Conservation (phyloP, 2,329 filamentous ascomycete genomes). For the Aspergillus eucalypticola region DNA sequence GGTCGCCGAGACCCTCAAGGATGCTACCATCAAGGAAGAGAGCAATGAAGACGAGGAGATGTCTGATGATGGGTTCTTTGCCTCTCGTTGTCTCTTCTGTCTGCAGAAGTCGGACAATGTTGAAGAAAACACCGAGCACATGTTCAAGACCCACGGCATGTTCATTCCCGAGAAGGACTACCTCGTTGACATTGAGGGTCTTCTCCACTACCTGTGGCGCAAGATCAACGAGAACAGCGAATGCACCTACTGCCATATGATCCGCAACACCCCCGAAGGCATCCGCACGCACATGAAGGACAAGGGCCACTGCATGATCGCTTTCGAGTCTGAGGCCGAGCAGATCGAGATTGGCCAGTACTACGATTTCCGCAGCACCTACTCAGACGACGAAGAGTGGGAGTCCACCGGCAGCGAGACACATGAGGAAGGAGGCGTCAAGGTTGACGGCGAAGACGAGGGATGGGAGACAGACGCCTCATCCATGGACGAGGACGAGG, state of each 20-base stretch:
- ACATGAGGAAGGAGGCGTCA: slow-evolving; percentile 61
- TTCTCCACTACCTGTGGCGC: slow-evolving; percentile 74
- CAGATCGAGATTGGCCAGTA: slow-evolving; percentile 93
- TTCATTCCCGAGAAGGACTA: slow-evolving; percentile 91
- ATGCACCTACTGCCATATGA: slow-evolving; percentile 84
- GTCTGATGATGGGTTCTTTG: slow-evolving; percentile 49
- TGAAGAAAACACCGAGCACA: slow-evolving; percentile 78
- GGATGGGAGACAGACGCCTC: slow-evolving; percentile 98
- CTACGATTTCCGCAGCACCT: slow-evolving; percentile 95
- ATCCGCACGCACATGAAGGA: slow-evolving; percentile 97
- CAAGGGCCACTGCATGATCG: slow-evolving; percentile 95
- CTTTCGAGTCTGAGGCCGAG: slow-evolving; percentile 82
- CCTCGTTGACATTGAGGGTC: slow-evolving; percentile 76
- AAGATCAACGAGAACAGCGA: slow-evolving; percentile 79
- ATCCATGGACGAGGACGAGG: slow-evolving; percentile 81
- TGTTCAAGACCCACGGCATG: slow-evolving; percentile 91
- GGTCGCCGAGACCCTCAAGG: slow-evolving; percentile 75
- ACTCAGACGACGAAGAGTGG: slow-evolving; percentile 74
- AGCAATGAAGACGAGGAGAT: slow-evolving; percentile 44
- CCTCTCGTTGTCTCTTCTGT: slow-evolving; percentile 79
- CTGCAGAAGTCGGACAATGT: slow-evolving; percentile 77
- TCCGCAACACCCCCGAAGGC: slow-evolving; percentile 74
- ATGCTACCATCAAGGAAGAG: slow-evolving; percentile 57
- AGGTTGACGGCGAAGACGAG: slow-evolving; percentile 60
- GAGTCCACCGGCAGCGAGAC: slow-evolving; percentile 49